phyloP scores from a whole-genome alignment of 1,284 basidiomycete genomes.

The Anthracocystis setariae region DNA sequence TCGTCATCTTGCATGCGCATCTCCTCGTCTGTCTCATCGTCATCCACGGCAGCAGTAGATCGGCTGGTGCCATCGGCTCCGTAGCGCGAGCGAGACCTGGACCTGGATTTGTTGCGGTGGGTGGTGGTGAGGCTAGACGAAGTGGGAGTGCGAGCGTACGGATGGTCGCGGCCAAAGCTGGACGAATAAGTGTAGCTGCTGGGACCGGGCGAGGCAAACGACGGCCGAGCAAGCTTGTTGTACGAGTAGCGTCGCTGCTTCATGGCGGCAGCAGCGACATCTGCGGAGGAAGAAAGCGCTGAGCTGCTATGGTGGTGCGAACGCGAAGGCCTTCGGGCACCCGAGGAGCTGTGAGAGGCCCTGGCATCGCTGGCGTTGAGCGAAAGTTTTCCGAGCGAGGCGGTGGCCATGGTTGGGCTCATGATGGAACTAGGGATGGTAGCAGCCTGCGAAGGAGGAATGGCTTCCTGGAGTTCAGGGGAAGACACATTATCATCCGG shows the following conservation, averaged over 20 bases:
- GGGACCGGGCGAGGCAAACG: conserved; percentile 34
- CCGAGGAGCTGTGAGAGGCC: conserved; percentile 25
- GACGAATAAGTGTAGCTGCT: conserved; percentile 51
- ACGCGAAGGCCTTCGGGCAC: conserved; percentile 30
- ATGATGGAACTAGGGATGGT: conserved; percentile 38
- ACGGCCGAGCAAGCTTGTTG: conserved; percentile 39
- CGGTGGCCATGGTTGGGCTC: conserved; percentile 55
- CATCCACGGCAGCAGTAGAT: conserved; percentile 37
- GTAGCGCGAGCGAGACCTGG: conserved; percentile 31
- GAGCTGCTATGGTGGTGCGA: conserved; percentile 34
- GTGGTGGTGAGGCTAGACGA: conserved; percentile 27
- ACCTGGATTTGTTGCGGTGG: conserved; percentile 36
- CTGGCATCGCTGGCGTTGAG: conserved; percentile 46
- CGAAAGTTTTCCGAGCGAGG: conserved; percentile 50
- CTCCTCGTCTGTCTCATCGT: conserved; percentile 67
- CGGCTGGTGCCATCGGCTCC: conserved; percentile 19
- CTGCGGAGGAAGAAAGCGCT: conserved; percentile 41
- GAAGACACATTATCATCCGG: conserved; percentile 43
- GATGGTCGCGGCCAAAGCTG: conserved; percentile 47
- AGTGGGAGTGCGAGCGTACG: conserved; percentile 50
- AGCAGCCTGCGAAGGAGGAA: conserved; percentile 31
- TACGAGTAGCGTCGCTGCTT: conserved; percentile 50
- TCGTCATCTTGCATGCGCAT: conserved; percentile 59
- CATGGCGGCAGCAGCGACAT: conserved; percentile 47
- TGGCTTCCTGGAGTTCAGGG: conserved; percentile 39